Evolutionary conservation across 345 rosid species (phyloP), one percentile per base, ranked within the genome.

Genomic region (Gossypium bickii): DNA sequence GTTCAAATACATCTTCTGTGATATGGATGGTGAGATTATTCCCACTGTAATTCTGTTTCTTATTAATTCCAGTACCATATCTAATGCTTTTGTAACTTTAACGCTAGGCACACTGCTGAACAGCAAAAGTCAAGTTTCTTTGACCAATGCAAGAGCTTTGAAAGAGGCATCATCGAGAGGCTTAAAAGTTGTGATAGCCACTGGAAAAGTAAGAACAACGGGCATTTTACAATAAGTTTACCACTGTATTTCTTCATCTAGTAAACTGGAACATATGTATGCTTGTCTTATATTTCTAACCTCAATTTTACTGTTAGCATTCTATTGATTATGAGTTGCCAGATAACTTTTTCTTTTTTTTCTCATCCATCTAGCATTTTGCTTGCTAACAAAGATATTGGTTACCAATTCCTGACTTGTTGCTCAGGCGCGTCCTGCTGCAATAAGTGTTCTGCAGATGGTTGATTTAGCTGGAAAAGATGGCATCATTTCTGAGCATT

Each of bases 1-100:
- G 71, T 93, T 91, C 89, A 90, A 89, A 70, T 93, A 93, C 78
- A 87, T 95, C 89, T 95, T 95, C 87, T 95, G 96, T 65, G 99
- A 95, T 81, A 89, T 93, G 97, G 98, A 95, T 89, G 99, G 99
- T 95, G 80, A 79, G 91, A 57, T 71, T 74, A 75, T 27, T 16
- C 48, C 43, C 71, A 48, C 51, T 79, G 48, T 60, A 59, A 55
- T 67, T 77, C 22, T 68, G 67, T 44, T 72, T 47, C 52, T 16
- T 69, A 58, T 68, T 64, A 27, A 49, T 29, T 77, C 61, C 60
- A 10, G 41, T 65, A 45, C 71, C 64, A 18, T 48, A 27, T 80
- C 78, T 81, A 15, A 82, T 65, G 34, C 27, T 57, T 61, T 66
- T 56, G 47, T 43, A 62, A 71, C 75, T 64, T 78, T 71, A 80